A percentile compares a stretch with the other conserved stretches of the same genome.
These are phyloP conservation scores for Podaxis pistillaris DNA, from an alignment of 768 basidiomycete species.

Conservation along the genomic window DNA sequence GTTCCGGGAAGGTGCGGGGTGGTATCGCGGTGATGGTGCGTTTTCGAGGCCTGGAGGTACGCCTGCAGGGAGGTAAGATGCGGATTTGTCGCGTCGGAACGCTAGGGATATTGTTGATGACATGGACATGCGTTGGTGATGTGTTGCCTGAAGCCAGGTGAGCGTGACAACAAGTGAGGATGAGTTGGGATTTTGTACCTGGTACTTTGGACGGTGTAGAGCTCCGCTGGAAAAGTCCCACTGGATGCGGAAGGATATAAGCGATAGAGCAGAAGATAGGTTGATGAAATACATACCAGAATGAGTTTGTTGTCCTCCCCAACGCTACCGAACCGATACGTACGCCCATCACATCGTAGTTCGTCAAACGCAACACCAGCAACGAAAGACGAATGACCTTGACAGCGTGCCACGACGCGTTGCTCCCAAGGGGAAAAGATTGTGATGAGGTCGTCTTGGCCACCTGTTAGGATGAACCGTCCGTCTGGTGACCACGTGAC, in stretches of 20 bases:
- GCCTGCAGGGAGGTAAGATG: conserved; percentile 49
- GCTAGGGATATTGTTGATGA: conserved; percentile 77
- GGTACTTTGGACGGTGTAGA: conserved; percentile 83
- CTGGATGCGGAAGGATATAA: conserved; percentile 34
- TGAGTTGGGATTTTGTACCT: conserved; percentile 31
- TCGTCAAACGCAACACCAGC: conserved; percentile 88
- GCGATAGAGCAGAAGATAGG: not conserved
- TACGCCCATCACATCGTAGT: conserved; percentile 81
- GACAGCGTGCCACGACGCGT: conserved; percentile 91
- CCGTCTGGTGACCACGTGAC: conserved; percentile 97
- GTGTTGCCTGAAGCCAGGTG: conserved; percentile 37
- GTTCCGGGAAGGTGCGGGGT: conserved; percentile 86
- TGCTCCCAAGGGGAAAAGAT: conserved; percentile 95
- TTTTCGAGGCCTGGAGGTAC: conserved; percentile 37
- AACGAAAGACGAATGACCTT: conserved; percentile 96
- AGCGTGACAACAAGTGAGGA: not conserved
- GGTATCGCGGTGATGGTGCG: conserved; percentile 55
- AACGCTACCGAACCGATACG: conserved; percentile 93
- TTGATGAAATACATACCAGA: conserved; percentile 48
- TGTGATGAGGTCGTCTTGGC: conserved; percentile 94
- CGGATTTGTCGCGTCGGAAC: conserved; percentile 62
- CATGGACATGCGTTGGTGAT: conserved; percentile 75
- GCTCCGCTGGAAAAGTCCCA: conserved; percentile 95
- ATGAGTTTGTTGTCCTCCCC: conserved; percentile 97
- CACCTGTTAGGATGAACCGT: conserved; percentile 90